These are phyloP conservation scores for Hypoxylon lenormandii DNA, from an alignment of 495 filamentous ascomycete genomes.

Conservation along the genomic window DNA sequence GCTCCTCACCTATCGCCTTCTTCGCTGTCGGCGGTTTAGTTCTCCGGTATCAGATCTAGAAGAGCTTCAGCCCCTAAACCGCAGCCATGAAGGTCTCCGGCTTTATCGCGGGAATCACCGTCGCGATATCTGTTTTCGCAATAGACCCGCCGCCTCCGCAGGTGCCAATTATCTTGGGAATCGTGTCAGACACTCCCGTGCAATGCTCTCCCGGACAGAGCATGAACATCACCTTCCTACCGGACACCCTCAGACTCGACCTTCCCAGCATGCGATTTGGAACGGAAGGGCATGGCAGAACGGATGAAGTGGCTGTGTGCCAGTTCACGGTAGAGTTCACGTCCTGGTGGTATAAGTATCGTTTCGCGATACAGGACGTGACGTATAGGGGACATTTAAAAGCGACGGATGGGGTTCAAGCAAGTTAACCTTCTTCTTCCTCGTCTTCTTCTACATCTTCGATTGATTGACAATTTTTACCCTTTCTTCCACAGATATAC, in stretches of 20 bases:
- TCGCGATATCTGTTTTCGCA: constrained; percentile 16
- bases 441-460: too few species aligned
- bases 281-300: constrained; percentile 35
- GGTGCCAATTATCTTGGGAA: constrained; percentile 18
- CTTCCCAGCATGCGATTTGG: constrained; percentile 31
- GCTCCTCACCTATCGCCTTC: not conserved
- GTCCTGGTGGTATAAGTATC: constrained; percentile 44
- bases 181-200: constrained; percentile 21
- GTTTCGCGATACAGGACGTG: constrained; percentile 35
- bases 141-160: constrained; percentile 36
- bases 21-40: not conserved
- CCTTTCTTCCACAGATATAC: constrained; percentile 36
- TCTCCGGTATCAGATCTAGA: not conserved
- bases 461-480: too few species aligned
- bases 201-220: constrained; percentile 37
- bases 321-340: constrained; percentile 38
- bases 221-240: constrained; percentile 36
- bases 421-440: too few species aligned
- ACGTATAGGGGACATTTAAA: constrained; percentile 36
- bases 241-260: constrained; percentile 30
- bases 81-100: constrained; percentile 15
- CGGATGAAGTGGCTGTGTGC: constrained; percentile 32
- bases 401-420: constrained; percentile 34
- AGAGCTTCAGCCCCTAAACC: not conserved
- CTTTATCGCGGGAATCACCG: constrained; percentile 16